Conservation (phyloP, 2,329 filamentous ascomycete species). For the Diaporthe capsici region DNA sequence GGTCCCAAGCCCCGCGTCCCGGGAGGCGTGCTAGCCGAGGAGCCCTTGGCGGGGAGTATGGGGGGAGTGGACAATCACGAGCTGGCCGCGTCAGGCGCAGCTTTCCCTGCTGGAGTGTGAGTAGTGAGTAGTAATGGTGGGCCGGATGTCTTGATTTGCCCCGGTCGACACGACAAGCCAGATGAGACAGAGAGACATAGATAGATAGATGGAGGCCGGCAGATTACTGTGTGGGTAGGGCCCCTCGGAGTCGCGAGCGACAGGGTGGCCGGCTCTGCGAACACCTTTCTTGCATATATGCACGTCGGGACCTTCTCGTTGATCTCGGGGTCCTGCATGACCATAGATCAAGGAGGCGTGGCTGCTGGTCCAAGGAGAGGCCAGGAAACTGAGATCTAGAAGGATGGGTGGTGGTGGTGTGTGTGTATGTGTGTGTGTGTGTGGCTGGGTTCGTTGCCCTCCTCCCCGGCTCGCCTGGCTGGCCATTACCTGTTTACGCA, state of each 20-base stretch:
- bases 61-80: slow-evolving; percentile 1
- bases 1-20: slow-evolving; percentile 13
- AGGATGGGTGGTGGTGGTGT: background rate
- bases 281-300: slow-evolving; percentile 32
- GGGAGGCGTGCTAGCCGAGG: slow-evolving; percentile 14
- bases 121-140: background rate
- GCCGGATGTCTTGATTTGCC: slow-evolving; percentile 16
- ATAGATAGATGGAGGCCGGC: background rate
- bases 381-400: background rate
- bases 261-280: slow-evolving; percentile 25
- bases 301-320: slow-evolving; percentile 29
- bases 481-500: background rate
- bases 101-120: background rate
- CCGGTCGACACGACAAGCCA: slow-evolving; percentile 6
- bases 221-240: background rate
- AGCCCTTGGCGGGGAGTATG: background rate
- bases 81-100: slow-evolving; percentile 32
- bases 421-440: background rate
- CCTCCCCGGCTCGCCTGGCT: background rate
- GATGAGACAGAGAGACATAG: background rate
- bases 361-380: background rate
- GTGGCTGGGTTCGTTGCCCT: background rate
- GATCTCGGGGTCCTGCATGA: slow-evolving; percentile 35
- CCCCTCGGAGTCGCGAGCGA: slow-evolving; percentile 1
- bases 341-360: slow-evolving; percentile 29